A percentile compares a stretch with the other conserved stretches of the same genome.
Evolutionary conservation across 768 basidiomycete genomes (phyloP).

Genomic region (Pleurotus cornucopiae): DNA sequence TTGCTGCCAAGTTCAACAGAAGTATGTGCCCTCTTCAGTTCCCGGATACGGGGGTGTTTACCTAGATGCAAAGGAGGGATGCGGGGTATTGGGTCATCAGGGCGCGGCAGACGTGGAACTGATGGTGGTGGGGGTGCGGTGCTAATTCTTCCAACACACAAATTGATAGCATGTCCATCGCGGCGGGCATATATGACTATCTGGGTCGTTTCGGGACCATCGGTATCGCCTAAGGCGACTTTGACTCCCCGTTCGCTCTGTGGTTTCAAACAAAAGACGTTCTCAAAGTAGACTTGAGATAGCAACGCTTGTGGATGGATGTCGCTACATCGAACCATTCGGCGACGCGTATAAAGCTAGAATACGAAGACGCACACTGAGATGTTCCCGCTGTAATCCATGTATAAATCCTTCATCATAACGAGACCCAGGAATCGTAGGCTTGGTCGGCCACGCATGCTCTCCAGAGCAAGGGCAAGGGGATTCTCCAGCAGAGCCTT

Average conservation of each 20-base stretch:
- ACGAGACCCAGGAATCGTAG: constrained; percentile 55
- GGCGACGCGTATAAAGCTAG: too few relatives aligned
- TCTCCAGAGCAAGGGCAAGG: constrained; percentile 69
- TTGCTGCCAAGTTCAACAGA: not conserved
- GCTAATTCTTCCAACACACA: constrained; percentile 7
- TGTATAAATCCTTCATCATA: constrained; percentile 48
- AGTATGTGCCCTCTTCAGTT: constrained; percentile 2
- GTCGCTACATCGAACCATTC: constrained; percentile 38
- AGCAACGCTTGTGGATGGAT: constrained; percentile 64
- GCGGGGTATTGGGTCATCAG: constrained; percentile 79
- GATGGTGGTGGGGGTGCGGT: constrained; percentile 23
- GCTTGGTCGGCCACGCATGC: constrained; percentile 71
- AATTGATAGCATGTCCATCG: not conserved
- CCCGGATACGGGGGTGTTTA: constrained; percentile 6
- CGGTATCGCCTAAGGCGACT: constrained; percentile 67
- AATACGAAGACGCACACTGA: constrained; percentile 34
- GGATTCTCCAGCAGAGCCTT: constrained; percentile 54
- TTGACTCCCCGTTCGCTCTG: constrained; percentile 45
- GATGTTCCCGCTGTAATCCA: constrained; percentile 55
- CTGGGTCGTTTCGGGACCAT: constrained; percentile 66
- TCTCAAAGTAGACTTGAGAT: constrained; percentile 67
- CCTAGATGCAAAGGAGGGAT: constrained; percentile 47
- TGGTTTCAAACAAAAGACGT: constrained; percentile 53
- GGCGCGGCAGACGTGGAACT: constrained; percentile 40
- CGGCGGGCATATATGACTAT: constrained; percentile 50